Conservation (phyloP, 371 early-diverging fungal species). For the Mucor plumbeus region DNA sequence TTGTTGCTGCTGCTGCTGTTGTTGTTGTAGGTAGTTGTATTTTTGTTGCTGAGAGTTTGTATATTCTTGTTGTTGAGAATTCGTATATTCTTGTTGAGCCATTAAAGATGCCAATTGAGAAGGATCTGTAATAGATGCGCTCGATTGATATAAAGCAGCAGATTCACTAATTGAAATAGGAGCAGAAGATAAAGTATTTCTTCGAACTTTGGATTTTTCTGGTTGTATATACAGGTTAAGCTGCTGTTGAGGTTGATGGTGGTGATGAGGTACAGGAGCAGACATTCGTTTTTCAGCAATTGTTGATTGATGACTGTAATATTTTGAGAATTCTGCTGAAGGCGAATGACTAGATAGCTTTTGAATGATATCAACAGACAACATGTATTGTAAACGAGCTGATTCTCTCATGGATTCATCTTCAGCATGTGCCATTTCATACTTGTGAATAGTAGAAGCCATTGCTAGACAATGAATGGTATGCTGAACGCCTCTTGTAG, state of each 20-base stretch:
- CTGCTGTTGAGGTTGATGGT: conserved; percentile 19
- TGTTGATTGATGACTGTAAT: conserved; percentile 12
- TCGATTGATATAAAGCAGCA: conserved; percentile 17
- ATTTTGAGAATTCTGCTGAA: conserved; percentile 31
- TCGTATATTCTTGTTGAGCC: not conserved
- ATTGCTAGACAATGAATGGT: conserved; percentile 46
- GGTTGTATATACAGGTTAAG: conserved; percentile 6
- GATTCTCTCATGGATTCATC: conserved; percentile 14
- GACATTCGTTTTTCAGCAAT: conserved; percentile 34
- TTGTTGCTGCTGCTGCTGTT: conserved; percentile 1
- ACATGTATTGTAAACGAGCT: conserved; percentile 35
- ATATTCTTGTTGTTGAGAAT: not conserved
- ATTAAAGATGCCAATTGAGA: conserved; percentile 13
- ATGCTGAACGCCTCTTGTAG: conserved; percentile 48
- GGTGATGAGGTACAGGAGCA: conserved; percentile 32
- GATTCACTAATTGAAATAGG: not conserved
- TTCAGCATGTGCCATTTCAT: conserved; percentile 30
- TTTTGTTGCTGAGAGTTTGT: not conserved
- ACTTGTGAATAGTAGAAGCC: conserved; percentile 46
- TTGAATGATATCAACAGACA: conserved; percentile 34
- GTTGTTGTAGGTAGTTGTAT: not conserved
- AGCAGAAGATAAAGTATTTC: conserved; percentile 15
- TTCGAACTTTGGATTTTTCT: conserved; percentile 9
- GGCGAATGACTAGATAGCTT: conserved; percentile 40
- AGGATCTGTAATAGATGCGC: conserved; percentile 14